These are phyloP conservation scores for Whalleya microplaca DNA, from an alignment of 2,329 filamentous ascomycete genomes.

Conservation along the genomic window DNA sequence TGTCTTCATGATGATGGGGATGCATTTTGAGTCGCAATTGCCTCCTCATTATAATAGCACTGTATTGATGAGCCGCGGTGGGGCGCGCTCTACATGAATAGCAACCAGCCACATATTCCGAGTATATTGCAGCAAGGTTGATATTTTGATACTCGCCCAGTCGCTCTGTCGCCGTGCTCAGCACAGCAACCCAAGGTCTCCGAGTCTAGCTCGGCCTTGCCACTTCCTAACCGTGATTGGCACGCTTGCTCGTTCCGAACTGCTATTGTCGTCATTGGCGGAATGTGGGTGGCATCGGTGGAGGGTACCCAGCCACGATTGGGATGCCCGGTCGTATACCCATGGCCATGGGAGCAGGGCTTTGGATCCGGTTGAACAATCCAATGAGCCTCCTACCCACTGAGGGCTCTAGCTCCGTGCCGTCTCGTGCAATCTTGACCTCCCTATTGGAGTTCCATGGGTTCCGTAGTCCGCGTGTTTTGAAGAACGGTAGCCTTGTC, in stretches of 20 bases:
- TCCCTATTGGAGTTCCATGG: conserved; percentile 95
- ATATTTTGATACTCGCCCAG: conserved; percentile 13
- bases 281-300: conserved; percentile 41
- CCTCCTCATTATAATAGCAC: neutral
- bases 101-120: neutral
- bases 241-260: neutral
- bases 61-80: neutral
- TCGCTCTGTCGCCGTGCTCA: too few relatives aligned
- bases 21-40: neutral
- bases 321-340: conserved; percentile 38
- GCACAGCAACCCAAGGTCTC: conserved; percentile 9
- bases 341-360: conserved; percentile 38
- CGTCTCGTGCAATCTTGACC: conserved; percentile 93
- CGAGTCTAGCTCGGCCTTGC: conserved; percentile 20
- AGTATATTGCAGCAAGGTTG: neutral
- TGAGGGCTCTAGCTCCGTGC: conserved; percentile 86
- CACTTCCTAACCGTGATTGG: conserved; percentile 7
- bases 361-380: conserved; percentile 70
- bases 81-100: neutral
- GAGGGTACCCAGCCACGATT: conserved; percentile 43
- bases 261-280: conserved; percentile 30
- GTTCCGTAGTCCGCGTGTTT: conserved; percentile 84
- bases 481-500: conserved; percentile 81
- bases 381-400: conserved; percentile 77
- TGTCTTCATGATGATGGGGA: neutral